Base-by-base conservation (phyloP, 768 basidiomycete genomes). In the Sporobolomyces phaffii region DNA sequence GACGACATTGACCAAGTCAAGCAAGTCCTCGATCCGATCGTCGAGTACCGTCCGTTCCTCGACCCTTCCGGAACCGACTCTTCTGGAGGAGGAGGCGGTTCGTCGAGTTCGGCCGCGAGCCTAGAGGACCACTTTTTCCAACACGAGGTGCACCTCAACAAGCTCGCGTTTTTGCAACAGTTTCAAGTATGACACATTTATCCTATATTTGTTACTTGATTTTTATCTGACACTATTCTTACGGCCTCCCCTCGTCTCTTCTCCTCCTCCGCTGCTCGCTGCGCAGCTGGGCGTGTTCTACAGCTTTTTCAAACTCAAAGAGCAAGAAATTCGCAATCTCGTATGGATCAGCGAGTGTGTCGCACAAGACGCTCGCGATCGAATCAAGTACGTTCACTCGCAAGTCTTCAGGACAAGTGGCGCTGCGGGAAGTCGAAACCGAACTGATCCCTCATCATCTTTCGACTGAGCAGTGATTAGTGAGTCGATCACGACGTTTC, bases 1-100 rank as follows among this genome's bases (percentile, higher is more conserved):
- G 96, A 98, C 73, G 96, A 99, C 64, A 82, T 96, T 69, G 96
- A 99, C 31, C 87, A 93, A 77, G 92, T 96, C 48, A 86, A 90
- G 60, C 81, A 81, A 62, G 89, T 87, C 47, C 89, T 91, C 78
- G 96, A 98, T 71, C 85, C 84, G 72, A 83, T 99, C 61, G 80
- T 85, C 5, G 94, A 98, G 76, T 99, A 97, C 80, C 86, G 88
- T 44, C 78, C 84, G 3, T 98, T 99, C 82, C 94, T 98, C 78
- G 84, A 87, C 65, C 82, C 83, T 44, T 78, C 85, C 5, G 41
- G 56, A 5, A 58, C 64, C n/a, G 75, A 72, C 6, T 52, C 65
- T 0, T 63, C 56, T 24, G 51, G 57, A 15, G 77, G 75, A n/a
- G 75, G 78, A 22, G 78, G 77, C 28, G 65, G 34, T 1, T 62